phyloP scores from a whole-genome alignment of 169 alveolate genomes.

The Cryptosporidium ubiquitum region DNA sequence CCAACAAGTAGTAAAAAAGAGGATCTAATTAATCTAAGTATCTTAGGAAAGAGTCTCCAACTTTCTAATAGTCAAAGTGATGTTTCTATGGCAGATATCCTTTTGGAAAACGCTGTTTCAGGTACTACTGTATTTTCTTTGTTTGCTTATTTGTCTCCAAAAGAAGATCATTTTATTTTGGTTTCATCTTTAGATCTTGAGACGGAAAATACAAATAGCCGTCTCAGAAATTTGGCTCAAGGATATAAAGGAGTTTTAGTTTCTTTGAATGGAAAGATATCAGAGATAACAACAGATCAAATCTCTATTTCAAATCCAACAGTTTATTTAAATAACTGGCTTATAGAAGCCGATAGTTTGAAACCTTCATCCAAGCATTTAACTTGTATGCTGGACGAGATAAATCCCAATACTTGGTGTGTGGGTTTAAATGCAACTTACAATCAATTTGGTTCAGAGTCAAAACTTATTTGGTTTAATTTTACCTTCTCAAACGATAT shows the following conservation, averaged over 20 bases:
- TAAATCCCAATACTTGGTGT: conserved; percentile 26
- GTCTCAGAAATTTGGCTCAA: conserved; percentile 13
- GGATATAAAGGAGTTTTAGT: conserved; percentile 45
- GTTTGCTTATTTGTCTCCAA: conserved; percentile 2
- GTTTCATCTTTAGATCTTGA: conserved; percentile 18
- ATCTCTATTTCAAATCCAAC: background rate
- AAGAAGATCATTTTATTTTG: background rate
- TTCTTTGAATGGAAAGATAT: conserved; percentile 1
- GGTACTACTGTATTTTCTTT: background rate
- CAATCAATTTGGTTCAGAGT: background rate
- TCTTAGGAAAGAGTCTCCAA: conserved; percentile 17
- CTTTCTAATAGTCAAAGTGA: conserved; percentile 1
- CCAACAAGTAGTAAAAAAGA: background rate
- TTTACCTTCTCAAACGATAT: conserved; percentile 10
- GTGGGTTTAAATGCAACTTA: conserved; percentile 39
- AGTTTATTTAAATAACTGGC: conserved; percentile 51
- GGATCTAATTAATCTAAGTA: conserved; percentile 1
- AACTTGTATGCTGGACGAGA: conserved; percentile 2
- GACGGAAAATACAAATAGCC: background rate
- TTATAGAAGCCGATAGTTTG: background rate
- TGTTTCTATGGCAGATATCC: conserved; percentile 40
- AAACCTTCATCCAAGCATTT: conserved; percentile 32
- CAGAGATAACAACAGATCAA: background rate
- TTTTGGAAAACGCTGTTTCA: background rate
- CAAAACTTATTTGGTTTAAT: conserved; percentile 33